Evolutionary conservation across 2,329 filamentous ascomycete species (phyloP), one percentile per base, ranked within the genome.

Genomic region (Capronia americana): DNA sequence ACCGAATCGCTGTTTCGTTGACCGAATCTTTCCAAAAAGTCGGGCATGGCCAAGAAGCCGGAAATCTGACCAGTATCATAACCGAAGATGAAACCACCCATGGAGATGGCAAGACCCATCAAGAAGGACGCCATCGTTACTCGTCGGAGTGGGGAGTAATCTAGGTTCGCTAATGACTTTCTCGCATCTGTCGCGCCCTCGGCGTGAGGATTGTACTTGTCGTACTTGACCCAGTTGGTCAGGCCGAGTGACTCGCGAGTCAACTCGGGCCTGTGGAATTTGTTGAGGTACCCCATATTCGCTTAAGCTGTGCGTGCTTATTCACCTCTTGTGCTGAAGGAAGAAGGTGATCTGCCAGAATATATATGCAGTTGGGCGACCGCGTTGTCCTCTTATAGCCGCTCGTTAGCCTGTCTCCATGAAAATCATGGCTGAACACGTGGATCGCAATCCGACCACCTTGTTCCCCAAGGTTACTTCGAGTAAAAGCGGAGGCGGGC

Each of bases 51-150:
- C 12, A 81, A 70, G 69, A 65, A 82, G 78, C 79, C 79, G 0
- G 77, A 79, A 48, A 81, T 81, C 64, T 81, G 79, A 68, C 79
- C 78, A 4, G 80, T 80, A 61, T 81, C 77, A 54, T 79, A 80
- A 6, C 79, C 78, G 55, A 79, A 80, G 6, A 64, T 75, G 58
- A 81, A 78, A 1, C 80, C 80, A n/a, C 79, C 79, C 78, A 81
- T 81, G 0, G 79, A 81, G 30, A 81, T 76, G n/a, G 81, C 76
- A 17, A 80, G 70, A n/a, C 77, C 78, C 79, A 82, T 79, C 57
- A 76, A 62, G 38, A 79, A 72, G 11, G 79, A 76, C 20, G 76
- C 75, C 63, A 75, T 64, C 14, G 79, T 82, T 30, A 82, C 61
- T 58, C 72, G 64, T 23, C 57, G 66, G 17, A 73, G 58, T 10